phyloP scores from a whole-genome alignment of 2,329 filamentous ascomycete genomes.

The Sporothrix curviconia region DNA sequence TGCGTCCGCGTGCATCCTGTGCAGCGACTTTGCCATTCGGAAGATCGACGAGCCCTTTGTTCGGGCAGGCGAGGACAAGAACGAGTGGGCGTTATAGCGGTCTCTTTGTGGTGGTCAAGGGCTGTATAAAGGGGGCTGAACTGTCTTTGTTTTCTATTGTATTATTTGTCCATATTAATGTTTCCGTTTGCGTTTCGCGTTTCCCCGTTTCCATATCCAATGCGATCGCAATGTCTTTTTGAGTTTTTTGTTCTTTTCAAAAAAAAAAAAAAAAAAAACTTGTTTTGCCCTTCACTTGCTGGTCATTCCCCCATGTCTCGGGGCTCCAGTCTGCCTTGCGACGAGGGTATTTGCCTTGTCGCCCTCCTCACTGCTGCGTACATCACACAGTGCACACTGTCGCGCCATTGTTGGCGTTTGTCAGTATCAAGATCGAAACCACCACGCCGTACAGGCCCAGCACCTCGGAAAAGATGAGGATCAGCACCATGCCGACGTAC shows the following conservation, averaged over 20 bases:
- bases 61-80: conserved; percentile 60
- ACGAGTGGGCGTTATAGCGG: too few relatives aligned
- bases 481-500: conserved; percentile 97
- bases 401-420: conserved; percentile 33
- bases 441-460: conserved; percentile 79
- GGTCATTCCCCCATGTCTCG: too few relatives aligned
- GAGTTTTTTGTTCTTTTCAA: too few relatives aligned
- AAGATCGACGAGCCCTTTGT: conserved; percentile 92
- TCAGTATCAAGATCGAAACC: conserved; percentile 43
- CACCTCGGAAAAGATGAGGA: conserved; percentile 97
- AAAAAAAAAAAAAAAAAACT: too few relatives aligned
- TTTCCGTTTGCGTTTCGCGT: too few relatives aligned
- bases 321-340: too few relatives aligned
- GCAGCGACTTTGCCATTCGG: conserved; percentile 91
- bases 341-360: too few relatives aligned
- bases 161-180: background rate
- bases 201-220: conserved; percentile 6
- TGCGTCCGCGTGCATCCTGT: conserved; percentile 84
- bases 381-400: conserved; percentile 28
- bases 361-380: too few relatives aligned
- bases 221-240: background rate
- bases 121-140: too few relatives aligned
- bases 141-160: background rate
- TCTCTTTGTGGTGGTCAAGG: too few relatives aligned
- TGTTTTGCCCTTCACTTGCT: too few relatives aligned